Evolutionary conservation across 2,329 filamentous ascomycete species (phyloP).

Genomic region (Pseudogymnoascus sp.): DNA sequence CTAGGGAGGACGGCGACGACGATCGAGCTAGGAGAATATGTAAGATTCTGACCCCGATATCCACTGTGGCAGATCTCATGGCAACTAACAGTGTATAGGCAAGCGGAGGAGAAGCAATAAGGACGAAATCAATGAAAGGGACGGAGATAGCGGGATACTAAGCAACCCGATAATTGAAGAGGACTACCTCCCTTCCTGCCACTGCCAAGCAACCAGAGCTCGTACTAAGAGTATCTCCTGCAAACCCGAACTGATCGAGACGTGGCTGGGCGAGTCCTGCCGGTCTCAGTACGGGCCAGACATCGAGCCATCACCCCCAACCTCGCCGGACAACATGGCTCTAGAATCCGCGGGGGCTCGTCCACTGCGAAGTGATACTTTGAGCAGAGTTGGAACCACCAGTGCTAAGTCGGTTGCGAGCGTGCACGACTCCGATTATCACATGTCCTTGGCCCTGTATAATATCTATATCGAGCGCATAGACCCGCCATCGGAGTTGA

Average conservation of each 20-base stretch:
- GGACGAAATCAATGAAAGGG: background rate
- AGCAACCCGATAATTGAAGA: background rate
- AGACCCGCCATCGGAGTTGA: background rate
- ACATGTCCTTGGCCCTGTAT: background rate
- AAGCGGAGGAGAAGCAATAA: background rate
- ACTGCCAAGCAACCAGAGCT: background rate
- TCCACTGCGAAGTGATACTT: background rate
- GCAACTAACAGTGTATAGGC: background rate
- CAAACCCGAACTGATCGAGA: background rate
- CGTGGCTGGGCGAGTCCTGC: background rate
- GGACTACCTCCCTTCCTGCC: background rate
- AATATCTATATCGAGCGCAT: background rate
- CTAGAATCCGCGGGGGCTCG: background rate
- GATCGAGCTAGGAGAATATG: background rate
- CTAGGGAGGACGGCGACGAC: background rate
- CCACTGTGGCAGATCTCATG: background rate
- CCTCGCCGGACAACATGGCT: background rate
- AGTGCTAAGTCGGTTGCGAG: background rate
- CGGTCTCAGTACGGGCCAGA: background rate
- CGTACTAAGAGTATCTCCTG: background rate
- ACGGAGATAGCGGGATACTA: background rate
- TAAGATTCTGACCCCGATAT: background rate
- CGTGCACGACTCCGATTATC: background rate
- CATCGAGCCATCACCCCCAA: background rate
- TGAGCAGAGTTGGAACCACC: background rate